Evolutionary conservation across 2,329 filamentous ascomycete genomes (phyloP).

Genomic region (Colletotrichum orchidophilum): DNA sequence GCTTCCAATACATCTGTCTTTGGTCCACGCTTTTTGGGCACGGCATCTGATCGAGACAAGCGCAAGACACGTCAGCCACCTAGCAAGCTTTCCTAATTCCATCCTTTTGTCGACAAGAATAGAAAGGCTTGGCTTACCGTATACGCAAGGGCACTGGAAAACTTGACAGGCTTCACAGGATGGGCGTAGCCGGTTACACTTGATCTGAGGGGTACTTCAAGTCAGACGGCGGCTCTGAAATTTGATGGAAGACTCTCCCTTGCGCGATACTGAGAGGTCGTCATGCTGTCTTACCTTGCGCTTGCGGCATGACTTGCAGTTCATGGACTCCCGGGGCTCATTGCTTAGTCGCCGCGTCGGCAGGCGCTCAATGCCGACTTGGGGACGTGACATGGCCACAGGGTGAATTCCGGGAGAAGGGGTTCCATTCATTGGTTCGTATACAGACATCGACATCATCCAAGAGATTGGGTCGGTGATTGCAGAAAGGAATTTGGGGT

Average conservation of each 20-base stretch:
- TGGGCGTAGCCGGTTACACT: conserved; percentile 86
- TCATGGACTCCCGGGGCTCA: conserved; percentile 90
- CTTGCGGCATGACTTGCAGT: conserved; percentile 94
- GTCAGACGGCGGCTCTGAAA: conserved; percentile 10
- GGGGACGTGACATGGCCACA: conserved; percentile 74
- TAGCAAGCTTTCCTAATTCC: not conserved
- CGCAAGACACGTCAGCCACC: conserved; percentile 11
- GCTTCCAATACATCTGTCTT: conserved; percentile 92
- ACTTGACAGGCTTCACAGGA: conserved; percentile 90
- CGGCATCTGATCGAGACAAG: conserved; percentile 72
- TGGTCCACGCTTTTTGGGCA: conserved; percentile 88
- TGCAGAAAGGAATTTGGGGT: not conserved
- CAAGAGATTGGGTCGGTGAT: conserved; percentile 8
- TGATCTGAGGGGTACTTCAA: conserved; percentile 69
- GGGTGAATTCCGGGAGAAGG: conserved; percentile 56
- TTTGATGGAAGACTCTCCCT: not conserved
- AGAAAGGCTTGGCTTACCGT: conserved; percentile 68
- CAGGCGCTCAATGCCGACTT: conserved; percentile 83
- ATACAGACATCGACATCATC: conserved; percentile 51
- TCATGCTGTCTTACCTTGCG: conserved; percentile 72
- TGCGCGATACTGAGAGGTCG: not conserved
- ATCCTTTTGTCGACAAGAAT: not conserved
- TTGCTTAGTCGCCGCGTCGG: conserved; percentile 75
- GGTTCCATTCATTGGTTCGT: conserved; percentile 53
- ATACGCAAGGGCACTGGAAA: conserved; percentile 88